Evolutionary conservation across 805 yeast species (phyloP).

Genomic region (Ogataea chonburiensis): DNA sequence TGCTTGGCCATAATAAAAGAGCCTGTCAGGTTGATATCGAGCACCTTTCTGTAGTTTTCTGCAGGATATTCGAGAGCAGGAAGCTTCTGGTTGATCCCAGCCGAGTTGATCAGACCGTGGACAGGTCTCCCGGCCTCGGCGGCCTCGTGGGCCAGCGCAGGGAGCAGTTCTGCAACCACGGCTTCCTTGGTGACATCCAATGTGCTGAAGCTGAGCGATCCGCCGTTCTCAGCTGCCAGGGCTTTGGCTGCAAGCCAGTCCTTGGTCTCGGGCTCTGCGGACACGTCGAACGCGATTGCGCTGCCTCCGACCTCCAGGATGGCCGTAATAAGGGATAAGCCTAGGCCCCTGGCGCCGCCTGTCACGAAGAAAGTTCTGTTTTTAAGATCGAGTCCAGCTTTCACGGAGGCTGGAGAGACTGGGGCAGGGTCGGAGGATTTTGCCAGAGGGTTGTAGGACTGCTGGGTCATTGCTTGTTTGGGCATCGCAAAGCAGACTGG

Average conservation of each 20-base stretch:
- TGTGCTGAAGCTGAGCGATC: conserved; percentile 10
- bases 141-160: conserved; percentile 12
- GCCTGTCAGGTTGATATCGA: conserved; percentile 18
- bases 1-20: conserved; percentile 22
- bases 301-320: conserved; percentile 20
- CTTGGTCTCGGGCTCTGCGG: conserved; percentile 11
- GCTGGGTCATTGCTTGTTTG: conserved; percentile 5
- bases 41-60: conserved; percentile 12
- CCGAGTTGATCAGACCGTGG: conserved; percentile 18
- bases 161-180: conserved; percentile 11
- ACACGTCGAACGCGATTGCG: conserved; percentile 15
- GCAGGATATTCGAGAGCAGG: conserved; percentile 20
- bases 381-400: conserved; percentile 12
- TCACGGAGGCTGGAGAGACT: conserved; percentile 17
- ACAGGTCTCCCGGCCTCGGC: conserved; percentile 15
- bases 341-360: conserved; percentile 22
- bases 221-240: conserved; percentile 14
- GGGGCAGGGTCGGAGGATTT: conserved; percentile 18
- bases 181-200: conserved; percentile 19
- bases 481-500: too few species aligned
- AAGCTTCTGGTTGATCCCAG: conserved; percentile 20
- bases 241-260: conserved; percentile 18
- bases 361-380: conserved; percentile 20
- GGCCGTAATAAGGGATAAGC: conserved; percentile 14
- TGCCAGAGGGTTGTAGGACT: conserved; percentile 16